A percentile compares a stretch with the other conserved stretches of the same genome.
Conservation (phyloP, 1,284 basidiomycete species). For the Puccinia brachypodii region DNA sequence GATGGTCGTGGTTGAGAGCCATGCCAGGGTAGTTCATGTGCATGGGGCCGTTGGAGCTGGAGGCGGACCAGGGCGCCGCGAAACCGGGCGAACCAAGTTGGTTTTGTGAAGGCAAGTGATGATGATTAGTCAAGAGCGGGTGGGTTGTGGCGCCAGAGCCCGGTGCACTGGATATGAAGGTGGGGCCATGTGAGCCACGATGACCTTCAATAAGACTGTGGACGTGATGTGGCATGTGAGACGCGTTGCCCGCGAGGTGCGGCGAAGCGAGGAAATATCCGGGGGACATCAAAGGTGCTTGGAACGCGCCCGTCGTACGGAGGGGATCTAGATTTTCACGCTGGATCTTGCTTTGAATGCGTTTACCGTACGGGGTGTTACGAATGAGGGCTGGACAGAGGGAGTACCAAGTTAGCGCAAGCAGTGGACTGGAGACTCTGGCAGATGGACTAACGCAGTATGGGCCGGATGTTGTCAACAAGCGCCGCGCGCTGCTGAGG, state of each 20-base stretch:
- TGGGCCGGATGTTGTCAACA: constrained; percentile 93
- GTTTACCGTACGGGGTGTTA: constrained; percentile 95
- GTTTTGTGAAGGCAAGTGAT: not conserved
- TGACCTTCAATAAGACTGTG: constrained; percentile 15
- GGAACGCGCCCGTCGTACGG: constrained; percentile 38
- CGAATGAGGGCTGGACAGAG: constrained; percentile 67
- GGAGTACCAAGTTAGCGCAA: not conserved
- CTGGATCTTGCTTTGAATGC: constrained; percentile 94
- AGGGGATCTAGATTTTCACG: constrained; percentile 50
- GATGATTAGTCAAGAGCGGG: constrained; percentile 14
- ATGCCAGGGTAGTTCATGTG: constrained; percentile 29
- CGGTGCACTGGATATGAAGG: not conserved
- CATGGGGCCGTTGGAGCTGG: constrained; percentile 3
- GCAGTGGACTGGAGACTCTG: not conserved
- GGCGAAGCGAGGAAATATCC: constrained; percentile 30
- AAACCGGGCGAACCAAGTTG: constrained; percentile 25
- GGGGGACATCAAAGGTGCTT: constrained; percentile 18
- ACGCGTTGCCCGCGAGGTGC: constrained; percentile 10
- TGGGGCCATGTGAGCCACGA: constrained; percentile 21
- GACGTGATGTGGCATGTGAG: constrained; percentile 6
- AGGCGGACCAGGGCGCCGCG: constrained; percentile 20
- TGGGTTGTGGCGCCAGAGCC: not conserved
- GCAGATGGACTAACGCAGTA: constrained; percentile 64
- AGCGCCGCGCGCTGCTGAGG: constrained; percentile 75
- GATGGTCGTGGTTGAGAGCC: constrained; percentile 21